Base-by-base conservation (phyloP, 192 early-diverging fungal species). In the Backusella luteola region DNA sequence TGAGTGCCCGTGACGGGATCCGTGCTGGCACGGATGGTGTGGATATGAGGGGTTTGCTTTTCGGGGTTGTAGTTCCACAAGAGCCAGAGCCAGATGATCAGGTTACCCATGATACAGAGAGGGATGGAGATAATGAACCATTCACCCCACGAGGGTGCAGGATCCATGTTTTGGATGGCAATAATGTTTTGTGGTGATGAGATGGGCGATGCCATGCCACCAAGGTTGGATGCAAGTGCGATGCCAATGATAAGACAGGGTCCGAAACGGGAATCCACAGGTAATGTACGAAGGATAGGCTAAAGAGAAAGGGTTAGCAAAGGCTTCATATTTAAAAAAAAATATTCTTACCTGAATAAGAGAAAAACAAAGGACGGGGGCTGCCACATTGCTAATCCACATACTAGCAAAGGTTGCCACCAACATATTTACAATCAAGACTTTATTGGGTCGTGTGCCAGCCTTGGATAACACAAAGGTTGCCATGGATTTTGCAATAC, bases 301-400 rank as follows among this genome's bases (percentile, higher is more conserved):
- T 93, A 75, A 15, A 34, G 8, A 39, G 38, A 9, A 39, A 7
- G 7, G 3, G 38, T 39, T 5, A 39, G 9, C 9, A n/a, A 41
- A 32, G 32, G 32, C 32, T 32, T 32, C 32, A 32, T 32, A 32
- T 32, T 32, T 32, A 32, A 32, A 32, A 59, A 46, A 23, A 72
- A 19, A 71, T 19, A 29, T 1, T 15, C 6, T 19, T 77, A 92
- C 91, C 77, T 93, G 91, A 74, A 97, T 93, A 76, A 99, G 84
- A 46, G 94, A 95, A 76, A 99, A 97, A 85, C 97, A 99, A 17
- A 99, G 86, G 19, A 97, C 97, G 11, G 97, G 97, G 11, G 97
- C 97, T 2, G 97, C 97, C 6, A 99, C 97, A 76, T 99, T 99
- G 59, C 90, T 92, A 74, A 99, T 99, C 97, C 96, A 97, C 97